A percentile compares a stretch with the other conserved stretches of the same genome.
Conservation (phyloP, 805 yeast genomes). For the Candida argentea region DNA sequence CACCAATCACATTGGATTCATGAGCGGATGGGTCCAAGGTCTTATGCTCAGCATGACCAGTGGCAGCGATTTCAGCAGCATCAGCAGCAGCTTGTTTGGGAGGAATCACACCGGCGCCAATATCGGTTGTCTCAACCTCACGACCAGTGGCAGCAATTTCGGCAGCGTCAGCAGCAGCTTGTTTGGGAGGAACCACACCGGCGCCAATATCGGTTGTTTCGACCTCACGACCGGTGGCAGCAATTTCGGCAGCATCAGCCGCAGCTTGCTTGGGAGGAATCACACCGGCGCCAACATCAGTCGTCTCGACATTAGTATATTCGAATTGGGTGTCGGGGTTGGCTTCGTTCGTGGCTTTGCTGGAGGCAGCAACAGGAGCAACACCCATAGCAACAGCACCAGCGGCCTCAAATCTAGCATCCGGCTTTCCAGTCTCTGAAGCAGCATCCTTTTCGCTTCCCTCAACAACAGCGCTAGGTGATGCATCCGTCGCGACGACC, state of each 20-base stretch:
- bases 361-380: slow-evolving; percentile 2
- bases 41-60: no score
- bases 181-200: not conserved
- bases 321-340: not conserved
- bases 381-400: not conserved
- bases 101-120: not conserved
- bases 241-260: slow-evolving; percentile 3
- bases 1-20: slow-evolving; percentile 4
- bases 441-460: slow-evolving; percentile 6
- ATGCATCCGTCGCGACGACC: slow-evolving; percentile 1
- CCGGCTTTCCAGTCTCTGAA: slow-evolving; percentile 3
- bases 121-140: slow-evolving; percentile 2
- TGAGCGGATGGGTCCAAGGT: slow-evolving; percentile 3
- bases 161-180: slow-evolving; percentile 2
- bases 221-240: slow-evolving; percentile 3
- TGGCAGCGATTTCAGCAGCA: slow-evolving; percentile 7
- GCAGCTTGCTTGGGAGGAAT: not conserved
- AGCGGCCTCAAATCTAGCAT: not conserved
- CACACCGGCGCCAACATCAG: not conserved
- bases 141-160: slow-evolving; percentile 4
- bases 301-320: slow-evolving; percentile 1
- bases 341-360: slow-evolving; percentile 1
- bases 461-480: slow-evolving; percentile 2
- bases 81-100: slow-evolving; percentile 6
- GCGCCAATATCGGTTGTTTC: slow-evolving; percentile 1